phyloP scores from a whole-genome alignment of 495 filamentous ascomycete genomes.

The Copromyces sp. region DNA sequence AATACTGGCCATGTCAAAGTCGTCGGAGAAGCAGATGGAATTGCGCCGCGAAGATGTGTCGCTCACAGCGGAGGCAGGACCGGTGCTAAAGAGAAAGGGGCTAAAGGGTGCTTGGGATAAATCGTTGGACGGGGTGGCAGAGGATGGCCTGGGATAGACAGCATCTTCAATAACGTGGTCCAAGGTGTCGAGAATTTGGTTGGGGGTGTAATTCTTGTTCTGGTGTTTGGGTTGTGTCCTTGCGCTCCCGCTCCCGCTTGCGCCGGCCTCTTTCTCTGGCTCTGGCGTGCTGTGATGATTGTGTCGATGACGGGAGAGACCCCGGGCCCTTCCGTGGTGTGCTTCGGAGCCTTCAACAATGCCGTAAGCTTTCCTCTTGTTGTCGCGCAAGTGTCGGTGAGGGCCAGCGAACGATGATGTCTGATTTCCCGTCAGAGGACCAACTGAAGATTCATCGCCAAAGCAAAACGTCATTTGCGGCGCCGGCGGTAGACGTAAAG shows the following conservation, averaged over 20 bases:
- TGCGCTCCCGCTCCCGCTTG: background rate
- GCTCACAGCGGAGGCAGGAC: constrained; percentile 36
- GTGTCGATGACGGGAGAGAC: background rate
- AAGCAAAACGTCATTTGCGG: constrained; percentile 49
- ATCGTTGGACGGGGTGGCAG: constrained; percentile 14
- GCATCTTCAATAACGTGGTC: constrained; percentile 1
- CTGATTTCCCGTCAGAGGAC: constrained; percentile 24
- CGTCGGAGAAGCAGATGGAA: constrained; percentile 43
- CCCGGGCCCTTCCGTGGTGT: background rate
- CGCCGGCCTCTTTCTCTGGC: background rate
- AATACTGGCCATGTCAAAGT: constrained; percentile 25
- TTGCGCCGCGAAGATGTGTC: constrained; percentile 46
- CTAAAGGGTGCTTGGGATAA: constrained; percentile 43
- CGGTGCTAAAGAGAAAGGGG: constrained; percentile 40
- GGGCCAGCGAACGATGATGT: constrained; percentile 15
- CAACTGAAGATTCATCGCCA: constrained; percentile 42
- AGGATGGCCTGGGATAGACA: constrained; percentile 2
- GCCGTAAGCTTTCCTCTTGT: constrained; percentile 10
- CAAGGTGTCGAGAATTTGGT: background rate
- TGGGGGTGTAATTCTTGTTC: background rate
- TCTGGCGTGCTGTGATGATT: background rate
- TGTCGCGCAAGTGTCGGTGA: constrained; percentile 25
- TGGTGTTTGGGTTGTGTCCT: background rate
- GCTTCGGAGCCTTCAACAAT: background rate
- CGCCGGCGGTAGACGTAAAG: constrained; percentile 16